Base-by-base conservation (phyloP, 116 monocot species). In the Thalassia testudinum region DNA sequence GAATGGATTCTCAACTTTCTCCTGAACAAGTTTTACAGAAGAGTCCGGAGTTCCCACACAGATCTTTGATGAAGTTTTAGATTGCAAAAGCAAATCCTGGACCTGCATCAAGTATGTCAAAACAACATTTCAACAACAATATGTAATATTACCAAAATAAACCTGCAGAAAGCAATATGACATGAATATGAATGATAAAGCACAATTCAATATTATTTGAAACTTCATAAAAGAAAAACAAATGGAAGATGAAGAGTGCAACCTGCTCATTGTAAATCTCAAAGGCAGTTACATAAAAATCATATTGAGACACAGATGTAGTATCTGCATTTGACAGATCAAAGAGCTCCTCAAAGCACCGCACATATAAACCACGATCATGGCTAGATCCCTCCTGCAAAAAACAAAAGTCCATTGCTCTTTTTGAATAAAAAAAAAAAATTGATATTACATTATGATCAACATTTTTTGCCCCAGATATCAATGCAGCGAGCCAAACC, bases 201-300 rank as follows among this genome's bases (percentile, higher is more conserved):
- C 30, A 34, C 10, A 10, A 5, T 5, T 10, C 30, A 34, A 34
- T 5, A 3, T 34, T 10, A 34, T 34, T 34, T 34, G 30, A 34
- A 34, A 10, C 30, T 34, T 34, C 30, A 34, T 10, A 34, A 34
- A 3, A 34, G 30, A 34, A 34, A 34, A 34, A 34, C 10, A 34
- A 10, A 34, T n/a, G 45, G 19, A 45, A 16, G 45, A 45, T 20
- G 19, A 45, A 13, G 12, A 6, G 26, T 21, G 59, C 4, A 53
- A 95, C 95, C 88, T 88, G 78, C 19, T 95, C 95, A 57, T 95
- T 95, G 65, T 88, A 78, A 38, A 95, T 76, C 70, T 88, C 85
- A 66, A 85, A 76, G 43, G 54, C 74, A 64, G 88, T 88, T 59
- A 85, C 55, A 62, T 74, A 74, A 66, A 95, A 95, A 24, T 74